These are phyloP conservation scores for Bacidia gigantensis DNA, from an alignment of 495 filamentous ascomycete genomes.

Conservation along the genomic window DNA sequence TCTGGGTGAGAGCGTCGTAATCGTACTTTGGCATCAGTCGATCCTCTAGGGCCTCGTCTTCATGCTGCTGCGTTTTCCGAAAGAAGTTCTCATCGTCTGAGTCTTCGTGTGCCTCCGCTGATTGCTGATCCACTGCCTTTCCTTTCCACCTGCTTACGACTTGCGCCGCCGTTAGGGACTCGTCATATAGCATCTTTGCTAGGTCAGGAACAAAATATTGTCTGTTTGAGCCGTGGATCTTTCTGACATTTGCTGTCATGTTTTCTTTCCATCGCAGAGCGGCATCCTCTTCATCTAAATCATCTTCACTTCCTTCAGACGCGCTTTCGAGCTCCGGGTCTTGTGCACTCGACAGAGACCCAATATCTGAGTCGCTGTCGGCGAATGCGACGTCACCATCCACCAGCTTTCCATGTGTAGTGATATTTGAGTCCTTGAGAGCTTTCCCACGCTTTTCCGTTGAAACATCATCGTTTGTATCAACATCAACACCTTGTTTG, in stretches of 20 bases:
- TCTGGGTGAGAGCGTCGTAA: conserved; percentile 64
- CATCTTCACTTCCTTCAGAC: conserved; percentile 33
- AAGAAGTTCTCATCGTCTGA: conserved; percentile 76
- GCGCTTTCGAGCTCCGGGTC: conserved; percentile 50
- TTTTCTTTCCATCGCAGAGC: conserved; percentile 73
- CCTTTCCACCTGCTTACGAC: conserved; percentile 71
- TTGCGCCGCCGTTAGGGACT: conserved; percentile 56
- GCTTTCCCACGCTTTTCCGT: conserved; percentile 41
- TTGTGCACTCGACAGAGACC: conserved; percentile 65
- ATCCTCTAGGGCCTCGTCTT: conserved; percentile 56
- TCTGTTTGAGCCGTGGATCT: conserved; percentile 51
- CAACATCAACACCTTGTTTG: conserved; percentile 37
- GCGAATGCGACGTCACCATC: conserved; percentile 73
- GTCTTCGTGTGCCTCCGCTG: conserved; percentile 31
- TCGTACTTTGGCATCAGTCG: conserved; percentile 66
- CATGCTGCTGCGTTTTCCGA: conserved; percentile 52
- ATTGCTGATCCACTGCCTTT: conserved; percentile 31
- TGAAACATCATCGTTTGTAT: conserved; percentile 31
- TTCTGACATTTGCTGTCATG: conserved; percentile 59
- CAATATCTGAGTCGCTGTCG: conserved; percentile 89
- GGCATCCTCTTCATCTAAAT: conserved; percentile 48
- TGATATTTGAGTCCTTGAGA: conserved; percentile 31
- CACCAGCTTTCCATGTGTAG: too few species aligned
- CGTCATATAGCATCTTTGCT: conserved; percentile 78
- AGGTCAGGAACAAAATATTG: conserved; percentile 67